Evolutionary conservation across 2,329 filamentous ascomycete species (phyloP), one percentile per base, ranked within the genome.

Genomic region (Aureobasidium sp.): DNA sequence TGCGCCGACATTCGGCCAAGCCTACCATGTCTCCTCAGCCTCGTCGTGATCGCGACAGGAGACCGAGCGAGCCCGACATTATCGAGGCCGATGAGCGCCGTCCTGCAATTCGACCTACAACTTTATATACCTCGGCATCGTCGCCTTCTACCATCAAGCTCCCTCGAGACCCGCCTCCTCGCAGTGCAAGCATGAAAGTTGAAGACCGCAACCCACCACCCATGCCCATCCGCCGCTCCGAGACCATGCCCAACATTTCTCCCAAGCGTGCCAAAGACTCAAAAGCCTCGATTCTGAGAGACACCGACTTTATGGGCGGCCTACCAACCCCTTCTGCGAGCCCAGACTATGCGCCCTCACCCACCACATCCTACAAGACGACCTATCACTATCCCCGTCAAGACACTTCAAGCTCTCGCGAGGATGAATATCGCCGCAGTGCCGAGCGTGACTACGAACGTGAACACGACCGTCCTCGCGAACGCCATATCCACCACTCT

Each of bases 171-270:
- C 37, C 29, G n/a, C 53, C 61, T 16, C n/a, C 58, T 30, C 69
- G 70, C 30, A 64, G 69, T 16, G 62, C 67, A 21, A 72, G 71
- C 14, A 47, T 72, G 21, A 69, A 71, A 54, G 68, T 44, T 7
- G 51, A 50, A 7, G 29, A 39, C 8, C 67, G 68, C 16, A 70
- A 72, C 53, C 72, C 71, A 59, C 71, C 70, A 4, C 71, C 74
- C 29, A 62, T 39, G 41, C 41, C 61, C 39, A 68, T 78, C 48
- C 72, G 68, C 54, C 76, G 77, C 62, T 71, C 76, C 32, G 72
- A 78, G 54, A 79, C 76, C 0, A 77, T 77, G 77, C 77, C 71
- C 14, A 62, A 64, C 36, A 58, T 58, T 41, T 21, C 29, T 61
- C 25, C 49, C 3, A 55, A 42, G 21, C 58, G 49, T 25, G n/a